phyloP scores from a whole-genome alignment of 352 stramenopile species.

The Phytophthora agathidicida region DNA sequence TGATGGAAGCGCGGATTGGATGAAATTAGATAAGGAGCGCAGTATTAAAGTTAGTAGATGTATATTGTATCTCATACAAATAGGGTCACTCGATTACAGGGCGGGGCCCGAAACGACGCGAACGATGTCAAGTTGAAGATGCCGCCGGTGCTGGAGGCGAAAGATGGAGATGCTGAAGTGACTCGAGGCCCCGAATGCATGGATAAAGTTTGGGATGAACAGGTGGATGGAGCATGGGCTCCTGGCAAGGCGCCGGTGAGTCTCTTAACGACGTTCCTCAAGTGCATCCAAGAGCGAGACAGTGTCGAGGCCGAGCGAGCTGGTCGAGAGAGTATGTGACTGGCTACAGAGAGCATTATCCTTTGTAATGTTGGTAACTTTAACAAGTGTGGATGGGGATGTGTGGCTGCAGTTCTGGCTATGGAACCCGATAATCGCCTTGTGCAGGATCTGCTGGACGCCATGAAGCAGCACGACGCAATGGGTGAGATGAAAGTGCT shows the following conservation, averaged over 20 bases:
- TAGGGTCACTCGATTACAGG: constrained; percentile 12
- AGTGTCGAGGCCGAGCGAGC: constrained; percentile 53
- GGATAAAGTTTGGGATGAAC: constrained; percentile 64
- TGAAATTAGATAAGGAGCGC: neutral
- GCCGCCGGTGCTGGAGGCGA: constrained; percentile 18
- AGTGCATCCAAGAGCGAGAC: constrained; percentile 63
- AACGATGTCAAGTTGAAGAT: constrained; percentile 29
- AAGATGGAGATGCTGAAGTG: constrained; percentile 9
- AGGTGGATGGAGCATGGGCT: constrained; percentile 68
- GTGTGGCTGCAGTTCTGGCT: constrained; percentile 47
- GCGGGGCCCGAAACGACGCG: constrained; percentile 23
- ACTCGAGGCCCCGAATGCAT: constrained; percentile 49
- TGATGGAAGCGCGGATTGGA: constrained; percentile 16
- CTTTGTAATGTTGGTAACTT: too few species aligned
- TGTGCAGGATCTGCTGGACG: constrained; percentile 64
- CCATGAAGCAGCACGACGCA: constrained; percentile 62
- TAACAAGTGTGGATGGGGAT: too few species aligned
- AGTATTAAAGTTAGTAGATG: constrained; percentile 1
- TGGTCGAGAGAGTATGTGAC: constrained; percentile 49
- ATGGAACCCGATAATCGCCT: constrained; percentile 67
- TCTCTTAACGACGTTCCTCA: constrained; percentile 61
- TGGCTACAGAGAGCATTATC: neutral
- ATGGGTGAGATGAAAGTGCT: constrained; percentile 39
- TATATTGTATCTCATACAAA: neutral
- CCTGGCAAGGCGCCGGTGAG: constrained; percentile 61